Conservation (phyloP, 140 eudicot genomes). For the Ambrosia hybrid region DNA sequence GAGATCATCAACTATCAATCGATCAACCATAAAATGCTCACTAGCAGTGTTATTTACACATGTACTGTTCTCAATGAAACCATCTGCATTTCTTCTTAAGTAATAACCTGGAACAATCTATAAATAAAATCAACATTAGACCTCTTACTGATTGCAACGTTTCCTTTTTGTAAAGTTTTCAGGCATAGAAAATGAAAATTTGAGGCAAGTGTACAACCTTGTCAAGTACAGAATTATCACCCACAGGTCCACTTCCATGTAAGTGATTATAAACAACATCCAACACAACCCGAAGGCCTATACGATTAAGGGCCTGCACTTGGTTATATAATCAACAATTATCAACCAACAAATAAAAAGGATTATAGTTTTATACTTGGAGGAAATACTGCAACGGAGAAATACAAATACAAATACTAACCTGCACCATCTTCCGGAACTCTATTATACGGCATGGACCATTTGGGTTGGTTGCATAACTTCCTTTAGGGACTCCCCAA, state of each 20-base stretch:
- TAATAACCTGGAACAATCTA: slow-evolving; percentile 99
- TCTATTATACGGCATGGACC: slow-evolving; percentile 74
- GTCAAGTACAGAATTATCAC: slow-evolving; percentile 73
- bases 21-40: slow-evolving; percentile 97
- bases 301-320: slow-evolving; percentile 78
- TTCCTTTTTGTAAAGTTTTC: background rate
- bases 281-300: slow-evolving; percentile 89
- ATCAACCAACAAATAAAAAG: background rate
- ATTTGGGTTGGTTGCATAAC: slow-evolving; percentile 82
- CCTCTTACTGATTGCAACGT: background rate
- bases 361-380: background rate
- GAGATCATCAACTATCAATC: slow-evolving; percentile 83
- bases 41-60: slow-evolving; percentile 91
- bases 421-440: slow-evolving; percentile 98
- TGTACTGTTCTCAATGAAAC: slow-evolving; percentile 77
- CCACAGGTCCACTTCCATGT: slow-evolving; percentile 77
- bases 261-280: slow-evolving; percentile 96
- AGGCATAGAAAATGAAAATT: slow-evolving; percentile 8
- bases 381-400: slow-evolving; percentile 16
- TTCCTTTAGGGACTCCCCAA: slow-evolving; percentile 99
- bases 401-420: slow-evolving; percentile 25
- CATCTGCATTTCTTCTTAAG: slow-evolving; percentile 76
- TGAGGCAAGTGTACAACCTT: slow-evolving; percentile 53
- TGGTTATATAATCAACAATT: slow-evolving; percentile 13
- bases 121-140: slow-evolving; percentile 11